Evolutionary conservation across 257 asterid species (phyloP).

Genomic region (Scutellaria galericulata): DNA sequence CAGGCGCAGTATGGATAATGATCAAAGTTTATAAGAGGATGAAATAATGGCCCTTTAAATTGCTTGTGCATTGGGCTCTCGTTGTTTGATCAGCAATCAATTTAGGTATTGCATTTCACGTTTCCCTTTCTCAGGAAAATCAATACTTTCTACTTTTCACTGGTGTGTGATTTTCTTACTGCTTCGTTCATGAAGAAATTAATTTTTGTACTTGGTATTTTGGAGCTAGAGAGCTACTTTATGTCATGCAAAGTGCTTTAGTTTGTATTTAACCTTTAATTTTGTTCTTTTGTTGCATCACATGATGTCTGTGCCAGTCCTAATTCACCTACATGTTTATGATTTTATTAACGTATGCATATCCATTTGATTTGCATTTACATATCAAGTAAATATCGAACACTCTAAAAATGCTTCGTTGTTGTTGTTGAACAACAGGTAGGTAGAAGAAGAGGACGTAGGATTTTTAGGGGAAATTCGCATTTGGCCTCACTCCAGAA

Average conservation of each 20-base stretch:
- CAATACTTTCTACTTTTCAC: background rate
- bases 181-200: background rate
- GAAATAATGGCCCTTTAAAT: conserved; percentile 27
- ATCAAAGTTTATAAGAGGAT: conserved; percentile 33
- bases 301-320: no score
- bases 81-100: conserved; percentile 41
- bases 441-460: conserved; percentile 36
- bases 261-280: background rate
- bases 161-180: background rate
- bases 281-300: background rate
- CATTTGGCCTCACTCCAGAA: conserved; percentile 27
- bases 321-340: background rate
- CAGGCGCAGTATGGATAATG: conserved; percentile 54
- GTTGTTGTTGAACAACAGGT: conserved; percentile 30
- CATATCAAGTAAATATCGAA: background rate
- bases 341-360: background rate
- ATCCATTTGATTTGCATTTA: background rate
- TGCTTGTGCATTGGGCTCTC: conserved; percentile 41
- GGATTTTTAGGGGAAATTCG: conserved; percentile 27
- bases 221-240: background rate
- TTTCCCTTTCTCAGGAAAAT: background rate
- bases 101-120: conserved; percentile 47
- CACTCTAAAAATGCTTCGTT: background rate
- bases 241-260: background rate
- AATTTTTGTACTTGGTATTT: background rate